phyloP scores from a whole-genome alignment of 208 protist species.

The Wallacemonas sp. region DNA sequence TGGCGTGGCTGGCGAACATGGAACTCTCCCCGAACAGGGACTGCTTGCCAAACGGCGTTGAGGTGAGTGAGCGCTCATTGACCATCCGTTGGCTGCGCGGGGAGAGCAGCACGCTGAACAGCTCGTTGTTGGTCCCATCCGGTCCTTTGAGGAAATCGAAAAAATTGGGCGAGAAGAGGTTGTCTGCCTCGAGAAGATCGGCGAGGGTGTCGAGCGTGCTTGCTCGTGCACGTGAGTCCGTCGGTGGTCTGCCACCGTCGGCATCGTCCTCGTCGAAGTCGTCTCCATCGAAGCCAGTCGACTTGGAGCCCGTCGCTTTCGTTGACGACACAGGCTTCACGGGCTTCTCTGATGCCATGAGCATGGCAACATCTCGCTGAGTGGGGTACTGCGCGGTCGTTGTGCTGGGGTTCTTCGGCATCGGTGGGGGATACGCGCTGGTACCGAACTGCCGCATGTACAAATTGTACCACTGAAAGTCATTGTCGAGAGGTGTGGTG shows the following conservation, averaged over 20 bases:
- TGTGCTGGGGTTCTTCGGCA: slow-evolving; percentile 57
- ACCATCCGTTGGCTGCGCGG: not conserved
- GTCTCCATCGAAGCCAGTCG: not conserved
- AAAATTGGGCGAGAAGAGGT: slow-evolving; percentile 56
- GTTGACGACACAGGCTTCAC: not conserved
- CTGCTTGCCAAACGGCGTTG: not conserved
- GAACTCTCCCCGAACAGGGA: not conserved
- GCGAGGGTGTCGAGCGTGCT: slow-evolving; percentile 6
- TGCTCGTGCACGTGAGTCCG: not conserved
- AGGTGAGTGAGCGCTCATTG: not conserved
- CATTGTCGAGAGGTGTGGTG: slow-evolving; percentile 48
- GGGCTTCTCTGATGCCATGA: slow-evolving; percentile 3
- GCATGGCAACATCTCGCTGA: slow-evolving; percentile 18
- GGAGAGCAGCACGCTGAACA: slow-evolving; percentile 1
- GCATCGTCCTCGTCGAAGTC: slow-evolving; percentile 4
- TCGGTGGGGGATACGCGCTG: slow-evolving; percentile 74
- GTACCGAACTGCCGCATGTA: slow-evolving; percentile 69
- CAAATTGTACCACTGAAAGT: slow-evolving; percentile 85
- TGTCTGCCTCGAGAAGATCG: slow-evolving; percentile 39
- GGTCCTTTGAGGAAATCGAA: slow-evolving; percentile 47
- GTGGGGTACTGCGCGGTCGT: slow-evolving; percentile 28
- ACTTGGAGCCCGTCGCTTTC: not conserved
- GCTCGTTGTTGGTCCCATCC: not conserved
- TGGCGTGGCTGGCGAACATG: not conserved
- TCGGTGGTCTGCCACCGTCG: slow-evolving; percentile 4